Base-by-base conservation (phyloP, 2,329 filamentous ascomycete species). In the Aspergillus aculeatinus region DNA sequence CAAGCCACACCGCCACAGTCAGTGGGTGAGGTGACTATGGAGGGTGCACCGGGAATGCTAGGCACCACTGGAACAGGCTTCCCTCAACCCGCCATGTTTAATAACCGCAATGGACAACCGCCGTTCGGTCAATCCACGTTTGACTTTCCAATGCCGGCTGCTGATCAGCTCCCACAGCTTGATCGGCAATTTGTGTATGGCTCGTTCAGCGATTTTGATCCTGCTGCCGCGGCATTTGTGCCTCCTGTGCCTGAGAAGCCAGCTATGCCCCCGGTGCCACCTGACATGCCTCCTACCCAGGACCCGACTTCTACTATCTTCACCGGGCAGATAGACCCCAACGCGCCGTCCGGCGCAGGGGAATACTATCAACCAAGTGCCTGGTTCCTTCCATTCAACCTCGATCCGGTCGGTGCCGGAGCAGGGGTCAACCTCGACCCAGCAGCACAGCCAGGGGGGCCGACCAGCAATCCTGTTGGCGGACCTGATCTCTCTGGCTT, bases 341-440 rank as follows among this genome's bases (percentile, higher is more conserved):
- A 69, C 47, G 72, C 71, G 4, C 73, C 72, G 1, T 68, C 75
- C 1, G 75, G 71, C 4, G 70, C 71, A 5, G 74, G 73, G 51
- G 76, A 76, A 48, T 76, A 72, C 60, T 73, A 76, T 57, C 76
- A 78, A 48, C 75, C 76, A 50, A 89, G 88, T 55, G 91, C 90
- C 5, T 98, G 93, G 91, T 96, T 96, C 74, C 87, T 96, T 80
- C 92, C 93, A 1, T 96, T 96, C 76, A 96, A 96, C 72, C 87
- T 96, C 76, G 90, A 95, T 60, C 90, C 92, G 4, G 59, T 75
- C 19, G 66, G 71, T 23, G 63, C 62, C 10, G 62, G 61, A 31
- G 63, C 63, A 16, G 62, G 60, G 27, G 65, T 60, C 51, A 57
- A 48, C 42, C 63, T 68, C 10, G 65, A 67, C 48, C 55, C 64